These are phyloP conservation scores for Pyrenophora teres DNA, from an alignment of 2,329 filamentous ascomycete species.

Conservation along the genomic window DNA sequence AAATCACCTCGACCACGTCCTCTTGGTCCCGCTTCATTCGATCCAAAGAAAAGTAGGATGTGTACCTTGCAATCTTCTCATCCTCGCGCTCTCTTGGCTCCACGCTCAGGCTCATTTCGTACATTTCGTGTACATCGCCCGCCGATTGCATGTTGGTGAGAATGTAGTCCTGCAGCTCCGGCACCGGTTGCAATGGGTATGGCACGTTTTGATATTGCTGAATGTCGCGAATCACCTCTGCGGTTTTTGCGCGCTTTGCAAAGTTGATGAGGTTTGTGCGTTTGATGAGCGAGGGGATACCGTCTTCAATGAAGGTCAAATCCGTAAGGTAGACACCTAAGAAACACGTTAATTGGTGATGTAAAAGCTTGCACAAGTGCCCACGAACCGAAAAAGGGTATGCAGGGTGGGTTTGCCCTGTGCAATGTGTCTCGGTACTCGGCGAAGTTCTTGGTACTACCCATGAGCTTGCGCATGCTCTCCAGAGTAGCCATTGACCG, in stretches of 20 bases:
- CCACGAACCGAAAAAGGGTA: conserved; percentile 88
- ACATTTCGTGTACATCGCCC: conserved; percentile 98
- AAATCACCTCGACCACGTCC: not conserved
- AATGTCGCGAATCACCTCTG: conserved; percentile 97
- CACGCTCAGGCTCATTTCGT: conserved; percentile 91
- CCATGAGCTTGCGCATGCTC: conserved; percentile 92
- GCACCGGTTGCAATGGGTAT: conserved; percentile 87
- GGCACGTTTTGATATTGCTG: conserved; percentile 98
- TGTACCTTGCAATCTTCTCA: conserved; percentile 97
- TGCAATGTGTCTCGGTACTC: conserved; percentile 94
- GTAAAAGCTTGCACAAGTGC: not conserved
- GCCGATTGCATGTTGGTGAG: conserved; percentile 94
- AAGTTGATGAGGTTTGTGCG: conserved; percentile 98
- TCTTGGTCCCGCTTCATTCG: conserved; percentile 3
- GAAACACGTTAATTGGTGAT: not conserved
- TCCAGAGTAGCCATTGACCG: conserved; percentile 81
- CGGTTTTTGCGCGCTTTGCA: conserved; percentile 95
- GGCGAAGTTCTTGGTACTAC: conserved; percentile 96
- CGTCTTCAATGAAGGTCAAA: conserved; percentile 97
- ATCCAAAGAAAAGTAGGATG: conserved; percentile 17
- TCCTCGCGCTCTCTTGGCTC: conserved; percentile 97
- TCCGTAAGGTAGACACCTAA: conserved; percentile 94
- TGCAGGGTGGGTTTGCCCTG: conserved; percentile 92
- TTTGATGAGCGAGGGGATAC: conserved; percentile 94
- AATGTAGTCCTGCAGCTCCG: conserved; percentile 95